Conservation (phyloP, 164 flowering plant species). For the Vitis cinerea region DNA sequence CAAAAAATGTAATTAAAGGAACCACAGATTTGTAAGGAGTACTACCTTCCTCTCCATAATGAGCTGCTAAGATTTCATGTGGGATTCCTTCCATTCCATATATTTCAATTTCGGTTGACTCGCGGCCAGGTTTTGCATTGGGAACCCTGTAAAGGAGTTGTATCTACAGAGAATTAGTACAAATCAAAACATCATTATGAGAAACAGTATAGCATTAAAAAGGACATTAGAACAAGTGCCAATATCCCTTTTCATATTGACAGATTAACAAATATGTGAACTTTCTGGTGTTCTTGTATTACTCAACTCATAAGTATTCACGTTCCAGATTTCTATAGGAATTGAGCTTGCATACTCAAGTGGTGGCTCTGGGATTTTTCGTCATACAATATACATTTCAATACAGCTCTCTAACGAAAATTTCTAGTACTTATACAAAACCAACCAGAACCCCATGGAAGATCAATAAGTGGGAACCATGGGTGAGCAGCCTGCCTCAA, state of each 20-base stretch:
- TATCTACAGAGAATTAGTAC: conserved; percentile 5
- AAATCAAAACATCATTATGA: not conserved
- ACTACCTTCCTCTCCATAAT: conserved; percentile 91
- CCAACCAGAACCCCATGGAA: too few relatives aligned
- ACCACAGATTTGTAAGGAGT: not conserved
- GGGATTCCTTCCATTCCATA: conserved; percentile 99
- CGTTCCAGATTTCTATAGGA: not conserved
- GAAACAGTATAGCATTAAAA: not conserved
- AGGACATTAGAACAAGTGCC: not conserved
- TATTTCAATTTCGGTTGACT: conserved; percentile 91
- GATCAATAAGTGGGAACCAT: too few relatives aligned
- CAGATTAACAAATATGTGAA: too few relatives aligned
- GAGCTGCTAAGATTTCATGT: conserved; percentile 79
- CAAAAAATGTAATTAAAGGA: not conserved
- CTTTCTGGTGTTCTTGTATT: not conserved
- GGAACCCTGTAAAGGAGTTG: conserved; percentile 65
- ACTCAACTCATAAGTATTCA: not conserved
- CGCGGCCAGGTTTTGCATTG: conserved; percentile 90
- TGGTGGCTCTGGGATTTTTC: not conserved
- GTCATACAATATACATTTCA: too few relatives aligned
- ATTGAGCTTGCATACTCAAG: not conserved
- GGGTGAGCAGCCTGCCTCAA: too few relatives aligned
- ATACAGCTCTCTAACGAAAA: too few relatives aligned
- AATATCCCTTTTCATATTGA: not conserved
- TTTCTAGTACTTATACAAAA: too few relatives aligned